Evolutionary conservation across 371 early-diverging fungal species (phyloP), one percentile per base, ranked within the genome.

Genomic region (Actinomucor elegans): DNA sequence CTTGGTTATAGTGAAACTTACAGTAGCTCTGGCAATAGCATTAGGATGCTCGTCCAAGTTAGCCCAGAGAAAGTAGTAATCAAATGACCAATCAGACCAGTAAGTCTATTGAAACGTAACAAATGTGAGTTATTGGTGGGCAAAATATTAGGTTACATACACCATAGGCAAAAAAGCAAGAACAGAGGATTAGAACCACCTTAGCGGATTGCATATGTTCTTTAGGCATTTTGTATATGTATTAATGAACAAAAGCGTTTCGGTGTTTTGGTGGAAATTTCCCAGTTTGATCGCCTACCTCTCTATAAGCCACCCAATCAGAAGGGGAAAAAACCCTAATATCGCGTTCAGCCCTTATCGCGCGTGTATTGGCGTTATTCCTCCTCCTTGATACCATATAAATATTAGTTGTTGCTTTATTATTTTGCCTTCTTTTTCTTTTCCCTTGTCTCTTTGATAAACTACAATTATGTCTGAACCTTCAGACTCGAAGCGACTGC

Each of bases 11-110:
- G 3, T 11, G 15, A 26, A 21, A 41, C 69, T 67, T 71, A 77
- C 77, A 12, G 65, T 54, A 15, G 74, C 77, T 46, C 67, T 62
- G 15, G 67, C 50, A 45, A 77, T 56, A 8, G 73, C 73, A 50
- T 58, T 61, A 27, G 74, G 77, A 45, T 73, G 70, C 4, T 67
- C 74, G 27, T 59, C 55, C n/a, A 67, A 55, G 35, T 71, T 64
- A n/a, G 77, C 72, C 77, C 74, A 73, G 3, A 73, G 54, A 32
- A 77, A 59, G 29, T 67, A 71, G 33, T 72, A 67, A 33, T 77
- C 77, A 44, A 73, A 77, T 5, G 74, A 71, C 77, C 77, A 77
- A 45, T 77, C 74, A 40, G 77, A 67, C 77, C 77, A 77, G 29
- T 59, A 66, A 12, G 74, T 66, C 77, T 77, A 61, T 11, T 33